phyloP scores from a whole-genome alignment of 805 yeast genomes.

The Vanderwaltozyma verrucispora region DNA sequence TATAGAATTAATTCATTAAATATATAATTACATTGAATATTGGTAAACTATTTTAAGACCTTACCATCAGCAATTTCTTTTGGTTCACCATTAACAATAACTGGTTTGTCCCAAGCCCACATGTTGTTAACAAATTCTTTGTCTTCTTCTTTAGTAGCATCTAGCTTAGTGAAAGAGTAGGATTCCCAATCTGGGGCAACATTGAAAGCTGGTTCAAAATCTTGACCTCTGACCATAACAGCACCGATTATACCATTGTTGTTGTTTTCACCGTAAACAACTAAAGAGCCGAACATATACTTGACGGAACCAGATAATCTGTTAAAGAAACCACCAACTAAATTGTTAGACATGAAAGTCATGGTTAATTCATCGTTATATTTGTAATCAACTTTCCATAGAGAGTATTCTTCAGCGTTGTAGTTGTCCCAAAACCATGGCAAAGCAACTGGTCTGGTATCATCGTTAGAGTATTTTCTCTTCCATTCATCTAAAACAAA shows the following conservation, averaged over 20 bases:
- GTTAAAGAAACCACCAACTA: constrained; percentile 96
- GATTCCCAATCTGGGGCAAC: constrained; percentile 99
- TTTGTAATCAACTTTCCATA: constrained; percentile 93
- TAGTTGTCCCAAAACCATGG: constrained; percentile 98
- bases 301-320: constrained; percentile 87
- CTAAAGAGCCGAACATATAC: constrained; percentile 86
- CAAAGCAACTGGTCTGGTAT: constrained; percentile 84
- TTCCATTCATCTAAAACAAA: constrained; percentile 86
- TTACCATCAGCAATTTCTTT: constrained; percentile 95
- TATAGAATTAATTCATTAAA: background rate
- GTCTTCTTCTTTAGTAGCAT: constrained; percentile 66
- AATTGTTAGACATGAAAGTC: constrained; percentile 97
- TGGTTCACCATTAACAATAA: constrained; percentile 64
- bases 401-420: constrained; percentile 87
- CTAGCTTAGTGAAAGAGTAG: constrained; percentile 73
- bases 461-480: constrained; percentile 93
- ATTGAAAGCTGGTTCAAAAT: constrained; percentile 79
- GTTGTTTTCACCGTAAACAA: constrained; percentile 98
- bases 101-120: constrained; percentile 99
- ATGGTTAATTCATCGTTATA: constrained; percentile 95
- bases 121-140: constrained; percentile 76
- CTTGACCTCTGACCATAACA: constrained; percentile 93
- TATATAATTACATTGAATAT: background rate
- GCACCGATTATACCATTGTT: constrained; percentile 95
- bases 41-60: constrained; percentile 65